phyloP scores from a whole-genome alignment of 139 green algal species.

The Diplosphaera chodatii region DNA sequence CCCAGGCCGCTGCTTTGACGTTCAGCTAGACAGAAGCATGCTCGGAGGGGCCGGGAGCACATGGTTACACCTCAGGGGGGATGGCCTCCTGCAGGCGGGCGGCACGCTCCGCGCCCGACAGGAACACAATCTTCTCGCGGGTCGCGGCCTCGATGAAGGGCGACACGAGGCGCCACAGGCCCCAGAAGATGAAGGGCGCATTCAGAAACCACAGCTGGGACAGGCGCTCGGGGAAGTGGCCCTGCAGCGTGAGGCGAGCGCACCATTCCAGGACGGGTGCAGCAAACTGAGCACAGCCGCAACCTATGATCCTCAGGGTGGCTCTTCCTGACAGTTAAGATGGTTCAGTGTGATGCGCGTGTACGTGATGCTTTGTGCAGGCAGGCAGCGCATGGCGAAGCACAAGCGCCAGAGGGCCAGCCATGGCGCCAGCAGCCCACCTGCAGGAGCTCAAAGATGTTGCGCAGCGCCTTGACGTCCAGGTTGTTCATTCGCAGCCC shows the following conservation, averaged over 20 bases:
- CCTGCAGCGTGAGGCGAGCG: not conserved
- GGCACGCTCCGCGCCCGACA: constrained; percentile 9
- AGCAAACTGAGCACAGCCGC: not conserved
- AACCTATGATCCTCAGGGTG: no score
- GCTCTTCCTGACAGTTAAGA: no score
- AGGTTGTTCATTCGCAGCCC: constrained; percentile 44
- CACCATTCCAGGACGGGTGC: no score
- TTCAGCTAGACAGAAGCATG: no score
- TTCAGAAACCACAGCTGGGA: constrained; percentile 47
- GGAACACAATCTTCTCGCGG: constrained; percentile 52
- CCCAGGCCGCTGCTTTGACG: no score
- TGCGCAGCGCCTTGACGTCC: constrained; percentile 35
- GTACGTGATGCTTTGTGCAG: no score
- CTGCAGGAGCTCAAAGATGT: constrained; percentile 59
- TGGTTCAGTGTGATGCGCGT: no score
- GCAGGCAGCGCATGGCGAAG: no score
- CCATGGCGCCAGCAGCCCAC: not conserved
- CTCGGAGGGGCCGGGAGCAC: no score
- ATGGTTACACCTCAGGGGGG: constrained; percentile 6
- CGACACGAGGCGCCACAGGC: constrained; percentile 46
- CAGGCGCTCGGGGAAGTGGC: constrained; percentile 55
- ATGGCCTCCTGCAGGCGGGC: constrained; percentile 23
- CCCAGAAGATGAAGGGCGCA: constrained; percentile 57
- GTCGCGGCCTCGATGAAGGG: constrained; percentile 56
- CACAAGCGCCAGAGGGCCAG: no score